These are phyloP conservation scores for Globisporangium polare DNA, from an alignment of 352 stramenopile genomes.

Conservation along the genomic window DNA sequence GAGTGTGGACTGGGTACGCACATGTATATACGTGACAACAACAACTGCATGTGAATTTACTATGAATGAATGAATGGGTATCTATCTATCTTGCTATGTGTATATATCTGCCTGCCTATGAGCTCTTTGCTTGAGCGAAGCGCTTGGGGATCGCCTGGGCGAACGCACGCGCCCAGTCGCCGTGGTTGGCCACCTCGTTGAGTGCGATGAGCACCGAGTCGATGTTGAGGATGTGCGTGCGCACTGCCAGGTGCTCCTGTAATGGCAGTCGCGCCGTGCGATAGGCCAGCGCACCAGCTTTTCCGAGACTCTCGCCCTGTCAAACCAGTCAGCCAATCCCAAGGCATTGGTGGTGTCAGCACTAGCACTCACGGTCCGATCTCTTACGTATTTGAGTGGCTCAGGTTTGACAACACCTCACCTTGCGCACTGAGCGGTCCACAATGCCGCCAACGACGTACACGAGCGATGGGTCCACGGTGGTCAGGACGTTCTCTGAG, in stretches of 20 bases:
- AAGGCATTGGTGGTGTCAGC: background rate
- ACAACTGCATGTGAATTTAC: background rate
- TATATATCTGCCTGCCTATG: background rate
- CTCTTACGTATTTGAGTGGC: background rate
- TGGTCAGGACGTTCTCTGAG: constrained; percentile 53
- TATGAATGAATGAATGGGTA: background rate
- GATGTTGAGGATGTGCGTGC: constrained; percentile 76
- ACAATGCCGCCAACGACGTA: constrained; percentile 86
- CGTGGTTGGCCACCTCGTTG: constrained; percentile 71
- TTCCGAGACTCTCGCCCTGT: constrained; percentile 42
- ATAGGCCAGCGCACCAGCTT: constrained; percentile 27
- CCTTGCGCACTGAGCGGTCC: constrained; percentile 81
- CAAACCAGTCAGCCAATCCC: background rate
- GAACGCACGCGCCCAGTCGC: constrained; percentile 65
- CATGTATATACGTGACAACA: background rate
- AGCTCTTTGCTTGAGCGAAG: constrained; percentile 25
- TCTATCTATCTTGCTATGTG: background rate
- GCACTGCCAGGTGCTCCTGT: constrained; percentile 52
- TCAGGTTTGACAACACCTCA: background rate
- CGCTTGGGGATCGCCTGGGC: constrained; percentile 46
- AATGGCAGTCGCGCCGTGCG: constrained; percentile 55
- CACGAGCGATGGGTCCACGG: constrained; percentile 40
- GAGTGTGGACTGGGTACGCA: constrained; percentile 13
- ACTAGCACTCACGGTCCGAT: background rate
- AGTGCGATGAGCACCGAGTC: constrained; percentile 67